These are phyloP conservation scores for Penicillium polonicum DNA, from an alignment of 2,329 filamentous ascomycete genomes.

Conservation along the genomic window DNA sequence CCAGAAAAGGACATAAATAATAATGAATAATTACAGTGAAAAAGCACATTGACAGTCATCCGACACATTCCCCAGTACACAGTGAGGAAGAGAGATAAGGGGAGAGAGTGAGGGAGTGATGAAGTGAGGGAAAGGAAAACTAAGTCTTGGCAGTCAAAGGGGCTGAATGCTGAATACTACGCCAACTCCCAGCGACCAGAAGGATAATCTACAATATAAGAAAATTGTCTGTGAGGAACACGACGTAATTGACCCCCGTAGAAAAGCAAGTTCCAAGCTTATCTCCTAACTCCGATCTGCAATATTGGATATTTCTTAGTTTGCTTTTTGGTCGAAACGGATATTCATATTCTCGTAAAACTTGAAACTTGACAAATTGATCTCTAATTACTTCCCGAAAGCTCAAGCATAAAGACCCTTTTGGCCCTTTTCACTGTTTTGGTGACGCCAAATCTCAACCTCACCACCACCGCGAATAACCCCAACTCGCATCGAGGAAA, in stretches of 20 bases:
- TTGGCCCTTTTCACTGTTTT: conserved; percentile 71
- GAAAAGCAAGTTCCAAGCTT: no score
- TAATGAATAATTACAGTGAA: background rate
- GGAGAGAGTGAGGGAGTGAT: background rate
- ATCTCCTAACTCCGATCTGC: background rate
- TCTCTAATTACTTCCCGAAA: background rate
- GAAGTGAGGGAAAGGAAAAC: background rate
- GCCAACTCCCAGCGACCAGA: background rate
- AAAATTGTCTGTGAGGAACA: background rate
- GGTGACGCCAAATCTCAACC: conserved; percentile 80
- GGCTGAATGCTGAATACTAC: background rate
- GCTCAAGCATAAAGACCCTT: conserved; percentile 55
- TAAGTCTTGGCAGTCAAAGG: background rate
- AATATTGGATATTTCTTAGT: no score
- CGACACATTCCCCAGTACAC: background rate
- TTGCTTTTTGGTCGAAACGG: background rate
- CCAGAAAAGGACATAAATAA: no score
- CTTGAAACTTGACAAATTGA: background rate
- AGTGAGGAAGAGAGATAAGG: background rate
- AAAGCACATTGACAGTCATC: background rate
- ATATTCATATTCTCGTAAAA: background rate
- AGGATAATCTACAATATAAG: background rate
- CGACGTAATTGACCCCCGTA: background rate
- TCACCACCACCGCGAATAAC: conserved; percentile 84
- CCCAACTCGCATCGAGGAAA: conserved; percentile 84